Conservation (phyloP, 23 red algal species). For the Chondrus crispus region DNA sequence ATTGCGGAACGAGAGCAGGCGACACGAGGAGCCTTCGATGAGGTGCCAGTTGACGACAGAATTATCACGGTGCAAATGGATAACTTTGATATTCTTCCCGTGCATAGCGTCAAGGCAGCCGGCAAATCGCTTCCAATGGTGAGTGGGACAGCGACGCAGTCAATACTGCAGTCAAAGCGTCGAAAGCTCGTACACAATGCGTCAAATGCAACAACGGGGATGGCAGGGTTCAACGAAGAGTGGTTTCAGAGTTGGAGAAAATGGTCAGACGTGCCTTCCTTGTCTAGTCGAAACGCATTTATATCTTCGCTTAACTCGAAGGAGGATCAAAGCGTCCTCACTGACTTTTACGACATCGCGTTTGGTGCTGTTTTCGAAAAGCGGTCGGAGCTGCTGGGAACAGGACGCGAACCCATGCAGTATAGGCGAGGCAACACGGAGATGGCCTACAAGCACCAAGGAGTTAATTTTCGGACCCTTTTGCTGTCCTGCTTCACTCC, state of each 20-base stretch:
- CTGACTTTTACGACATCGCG: background rate
- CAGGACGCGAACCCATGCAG: no score
- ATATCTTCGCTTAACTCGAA: background rate
- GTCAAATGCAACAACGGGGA: no score
- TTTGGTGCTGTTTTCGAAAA: background rate
- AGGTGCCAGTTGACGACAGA: background rate
- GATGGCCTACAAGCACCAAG: background rate
- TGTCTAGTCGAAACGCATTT: background rate
- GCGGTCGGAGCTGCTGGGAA: background rate
- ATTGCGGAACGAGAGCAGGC: background rate
- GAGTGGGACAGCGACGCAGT: background rate
- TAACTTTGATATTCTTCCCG: slow-evolving; percentile 4
- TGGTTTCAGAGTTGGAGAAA: no score
- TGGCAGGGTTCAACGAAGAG: no score
- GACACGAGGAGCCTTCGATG: background rate
- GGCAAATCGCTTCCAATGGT: background rate
- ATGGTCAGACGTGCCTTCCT: no score
- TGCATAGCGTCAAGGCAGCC: background rate
- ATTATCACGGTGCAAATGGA: background rate
- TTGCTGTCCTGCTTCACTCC: background rate
- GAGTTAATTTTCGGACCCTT: background rate
- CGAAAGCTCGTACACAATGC: no score
- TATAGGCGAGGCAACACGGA: background rate
- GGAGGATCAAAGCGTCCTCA: background rate
- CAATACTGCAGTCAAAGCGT: background rate